Percentiles rank a stretch among this genome's conserved stretches.
phyloP scores from a whole-genome alignment of 441 rosid genomes.

The Syzygium syzygioides region DNA sequence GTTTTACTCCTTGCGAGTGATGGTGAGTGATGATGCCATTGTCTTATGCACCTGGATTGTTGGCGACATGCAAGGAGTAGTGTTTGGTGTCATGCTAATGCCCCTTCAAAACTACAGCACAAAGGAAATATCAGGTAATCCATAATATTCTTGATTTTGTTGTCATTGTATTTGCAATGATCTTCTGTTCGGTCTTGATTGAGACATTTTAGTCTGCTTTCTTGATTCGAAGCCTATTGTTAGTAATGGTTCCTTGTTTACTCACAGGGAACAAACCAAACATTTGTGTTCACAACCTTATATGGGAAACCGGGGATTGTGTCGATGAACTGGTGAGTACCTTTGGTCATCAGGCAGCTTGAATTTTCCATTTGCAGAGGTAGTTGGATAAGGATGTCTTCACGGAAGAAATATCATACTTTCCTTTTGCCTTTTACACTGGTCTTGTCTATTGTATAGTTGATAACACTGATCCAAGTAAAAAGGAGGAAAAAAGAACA shows the following conservation, averaged over 20 bases:
- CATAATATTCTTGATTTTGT: background rate
- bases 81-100: constrained; percentile 73
- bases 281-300: constrained; percentile 73
- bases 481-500: background rate
- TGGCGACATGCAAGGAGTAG: constrained; percentile 81
- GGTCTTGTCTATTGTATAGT: background rate
- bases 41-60: constrained; percentile 41
- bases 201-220: background rate
- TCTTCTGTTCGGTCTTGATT: background rate
- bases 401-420: background rate
- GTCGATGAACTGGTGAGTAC: constrained; percentile 61
- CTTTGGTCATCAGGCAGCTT: background rate
- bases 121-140: constrained; percentile 80
- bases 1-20: background rate
- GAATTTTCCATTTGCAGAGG: accelerated
- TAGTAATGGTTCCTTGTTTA: background rate
- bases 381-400: background rate
- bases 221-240: background rate
- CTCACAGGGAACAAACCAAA: constrained; percentile 57
- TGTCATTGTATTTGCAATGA: background rate
- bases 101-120: constrained; percentile 72
- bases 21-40: background rate
- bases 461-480: background rate
- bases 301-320: constrained; percentile 72
- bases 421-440: background rate